Conservation (phyloP, 768 basidiomycete species). For the Termitomyces sp. region DNA sequence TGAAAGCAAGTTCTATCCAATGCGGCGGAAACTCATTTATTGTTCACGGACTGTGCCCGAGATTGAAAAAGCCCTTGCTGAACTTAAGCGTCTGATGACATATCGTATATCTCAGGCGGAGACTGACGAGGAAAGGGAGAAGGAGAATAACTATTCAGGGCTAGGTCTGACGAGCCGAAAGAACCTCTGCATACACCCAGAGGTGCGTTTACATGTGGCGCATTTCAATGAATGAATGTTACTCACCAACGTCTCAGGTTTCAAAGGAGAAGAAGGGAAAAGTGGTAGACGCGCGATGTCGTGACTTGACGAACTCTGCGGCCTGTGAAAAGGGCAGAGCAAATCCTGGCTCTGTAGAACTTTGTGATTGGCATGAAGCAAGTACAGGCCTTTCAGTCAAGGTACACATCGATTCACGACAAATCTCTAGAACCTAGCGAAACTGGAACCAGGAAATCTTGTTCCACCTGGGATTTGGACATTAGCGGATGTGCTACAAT, state of each 20-base stretch:
- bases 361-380: slow-evolving; percentile 97
- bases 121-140: slow-evolving; percentile 65
- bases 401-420: slow-evolving; percentile 3
- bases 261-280: slow-evolving; percentile 98
- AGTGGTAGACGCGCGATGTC: slow-evolving; percentile 93
- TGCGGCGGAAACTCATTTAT: slow-evolving; percentile 91
- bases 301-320: slow-evolving; percentile 86
- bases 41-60: slow-evolving; percentile 99
- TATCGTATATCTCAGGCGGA: slow-evolving; percentile 76
- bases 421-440: slow-evolving; percentile 64
- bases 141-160: slow-evolving; percentile 81
- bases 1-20: slow-evolving; percentile 76
- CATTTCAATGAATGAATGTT: not conserved
- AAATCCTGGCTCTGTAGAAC: slow-evolving; percentile 84
- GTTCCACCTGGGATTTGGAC: slow-evolving; percentile 91
- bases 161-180: slow-evolving; percentile 93
- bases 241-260: slow-evolving; percentile 46
- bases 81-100: slow-evolving; percentile 88
- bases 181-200: slow-evolving; percentile 94
- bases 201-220: slow-evolving; percentile 42
- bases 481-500: slow-evolving; percentile 84
- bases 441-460: slow-evolving; percentile 73
- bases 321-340: slow-evolving; percentile 78
- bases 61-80: slow-evolving; percentile 96
- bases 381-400: slow-evolving; percentile 10